Percentiles rank a stretch among this genome's conserved stretches.
phyloP scores from a whole-genome alignment of 345 rosid genomes.

The Gossypium longicalyx region DNA sequence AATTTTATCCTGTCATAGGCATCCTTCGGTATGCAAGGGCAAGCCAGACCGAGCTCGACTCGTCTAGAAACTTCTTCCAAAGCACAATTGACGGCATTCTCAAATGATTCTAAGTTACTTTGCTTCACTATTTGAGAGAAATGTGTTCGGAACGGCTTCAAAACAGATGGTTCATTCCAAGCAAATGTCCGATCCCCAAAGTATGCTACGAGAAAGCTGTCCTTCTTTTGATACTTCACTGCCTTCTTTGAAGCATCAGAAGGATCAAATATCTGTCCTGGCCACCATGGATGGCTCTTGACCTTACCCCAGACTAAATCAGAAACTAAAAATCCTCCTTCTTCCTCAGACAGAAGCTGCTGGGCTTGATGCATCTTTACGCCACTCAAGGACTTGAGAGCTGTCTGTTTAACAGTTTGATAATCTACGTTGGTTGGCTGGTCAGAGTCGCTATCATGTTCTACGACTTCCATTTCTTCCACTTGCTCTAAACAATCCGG shows the following conservation, averaged over 20 bases:
- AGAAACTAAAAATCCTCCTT: conserved; percentile 43
- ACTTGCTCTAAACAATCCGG: conserved; percentile 24
- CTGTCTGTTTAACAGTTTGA: conserved; percentile 18
- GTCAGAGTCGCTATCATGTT: conserved; percentile 28
- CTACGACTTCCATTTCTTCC: conserved; percentile 41
- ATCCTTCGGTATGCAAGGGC: conserved; percentile 46
- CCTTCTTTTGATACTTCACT: conserved; percentile 51
- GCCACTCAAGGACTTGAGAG: conserved; percentile 20
- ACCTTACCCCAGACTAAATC: conserved; percentile 81
- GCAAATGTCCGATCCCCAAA: conserved; percentile 79
- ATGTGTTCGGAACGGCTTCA: conserved; percentile 54
- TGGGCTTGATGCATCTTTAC: conserved; percentile 32
- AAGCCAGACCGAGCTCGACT: conserved; percentile 49
- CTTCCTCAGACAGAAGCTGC: conserved; percentile 37
- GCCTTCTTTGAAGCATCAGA: conserved; percentile 68
- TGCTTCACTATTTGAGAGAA: conserved; percentile 56
- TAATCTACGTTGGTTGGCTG: conserved; percentile 22
- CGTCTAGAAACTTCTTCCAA: conserved; percentile 61
- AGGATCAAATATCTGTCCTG: conserved; percentile 71
- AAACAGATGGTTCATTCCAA: conserved; percentile 57
- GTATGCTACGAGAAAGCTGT: conserved; percentile 61
- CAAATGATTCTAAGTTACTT: conserved; percentile 48
- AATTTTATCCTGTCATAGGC: conserved; percentile 32
- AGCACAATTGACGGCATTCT: conserved; percentile 59
- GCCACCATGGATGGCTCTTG: conserved; percentile 87